Evolutionary conservation across 228 moss, liverwort and hornwort genomes (phyloP), one percentile per base, ranked within the genome.

Genomic region (Sphagnum magellanicum): DNA sequence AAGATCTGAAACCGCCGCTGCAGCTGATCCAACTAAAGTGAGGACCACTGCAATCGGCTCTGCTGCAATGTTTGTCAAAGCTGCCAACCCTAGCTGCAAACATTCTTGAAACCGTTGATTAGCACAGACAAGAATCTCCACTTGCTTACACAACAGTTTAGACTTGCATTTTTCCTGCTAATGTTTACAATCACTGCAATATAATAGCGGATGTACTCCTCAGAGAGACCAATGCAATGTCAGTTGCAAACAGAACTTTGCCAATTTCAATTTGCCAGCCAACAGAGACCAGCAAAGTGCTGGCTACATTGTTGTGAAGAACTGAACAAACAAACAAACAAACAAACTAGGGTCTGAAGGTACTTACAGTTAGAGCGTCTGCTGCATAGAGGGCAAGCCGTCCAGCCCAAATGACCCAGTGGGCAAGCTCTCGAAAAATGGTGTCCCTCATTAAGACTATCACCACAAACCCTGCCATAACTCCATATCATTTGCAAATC

Each of bases 361-460:
- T 6, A 73, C 78, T 82, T 65, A 82, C 86, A 32, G 74, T 74
- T 61, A 81, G 67, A 68, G 72, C 76, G 70, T 83, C 76, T 10
- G 74, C 80, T 48, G 70, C 51, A 53, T 73, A 80, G 16, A 82
- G 74, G 59, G 60, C 78, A 50, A 83, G 12, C 47, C 74, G 78
- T 69, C 75, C 70, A 55, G 78, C 72, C 72, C 76, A 76, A 50
- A 87, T 64, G 59, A 78, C 83, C 87, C 83, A 83, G 50, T 49
- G 57, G 72, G 74, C 81, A 57, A 87, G 6, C 58, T 87, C 87
- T 68, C 67, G 74, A 65, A 83, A 52, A n/a, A 87, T 87, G 47
- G 78, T 78, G 60, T 67, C 16, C 49, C 87, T 80, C 87, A 87
- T 83, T 15, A 87, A 67, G 61, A 87, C 74, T 51, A 83, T 50